These are phyloP conservation scores for Lanmaoa pseudosensibilis DNA, from an alignment of 768 basidiomycete genomes.

Conservation along the genomic window DNA sequence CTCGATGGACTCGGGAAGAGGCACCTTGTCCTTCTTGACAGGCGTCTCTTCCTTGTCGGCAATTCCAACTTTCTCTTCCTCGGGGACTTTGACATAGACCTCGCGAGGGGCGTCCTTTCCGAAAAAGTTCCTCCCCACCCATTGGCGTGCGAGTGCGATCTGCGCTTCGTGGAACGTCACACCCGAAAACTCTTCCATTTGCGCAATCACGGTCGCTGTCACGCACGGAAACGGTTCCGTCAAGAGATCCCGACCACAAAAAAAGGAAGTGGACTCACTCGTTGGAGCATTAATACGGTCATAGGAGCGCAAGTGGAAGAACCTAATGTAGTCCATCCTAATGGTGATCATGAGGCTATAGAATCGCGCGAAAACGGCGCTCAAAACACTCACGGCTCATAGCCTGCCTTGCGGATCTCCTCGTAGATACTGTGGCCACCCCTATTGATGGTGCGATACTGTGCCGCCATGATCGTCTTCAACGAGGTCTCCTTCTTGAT, in stretches of 20 bases:
- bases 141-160: slow-evolving; percentile 77
- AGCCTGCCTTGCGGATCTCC: slow-evolving; percentile 71
- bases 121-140: slow-evolving; percentile 56
- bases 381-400: slow-evolving; percentile 61
- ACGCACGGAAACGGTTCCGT: neutral
- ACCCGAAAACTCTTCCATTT: slow-evolving; percentile 73
- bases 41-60: slow-evolving; percentile 53
- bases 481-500: slow-evolving; percentile 63
- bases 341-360: neutral
- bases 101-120: slow-evolving; percentile 41
- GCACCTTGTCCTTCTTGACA: slow-evolving; percentile 58
- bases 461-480: slow-evolving; percentile 85
- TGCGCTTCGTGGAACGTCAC: slow-evolving; percentile 85
- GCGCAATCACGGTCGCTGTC: slow-evolving; percentile 50
- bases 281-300: slow-evolving; percentile 84
- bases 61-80: slow-evolving; percentile 49
- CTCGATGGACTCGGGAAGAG: slow-evolving; percentile 62
- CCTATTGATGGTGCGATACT: slow-evolving; percentile 86
- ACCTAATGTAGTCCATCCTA: slow-evolving; percentile 82
- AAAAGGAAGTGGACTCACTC: slow-evolving; percentile 38
- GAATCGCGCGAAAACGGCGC: neutral
- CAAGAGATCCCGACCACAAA: slow-evolving; percentile 25
- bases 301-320: slow-evolving; percentile 91
- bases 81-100: slow-evolving; percentile 58
- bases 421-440: slow-evolving; percentile 88